These are phyloP conservation scores for Claviceps fusiformis DNA, from an alignment of 2,329 filamentous ascomycete species.

Conservation along the genomic window DNA sequence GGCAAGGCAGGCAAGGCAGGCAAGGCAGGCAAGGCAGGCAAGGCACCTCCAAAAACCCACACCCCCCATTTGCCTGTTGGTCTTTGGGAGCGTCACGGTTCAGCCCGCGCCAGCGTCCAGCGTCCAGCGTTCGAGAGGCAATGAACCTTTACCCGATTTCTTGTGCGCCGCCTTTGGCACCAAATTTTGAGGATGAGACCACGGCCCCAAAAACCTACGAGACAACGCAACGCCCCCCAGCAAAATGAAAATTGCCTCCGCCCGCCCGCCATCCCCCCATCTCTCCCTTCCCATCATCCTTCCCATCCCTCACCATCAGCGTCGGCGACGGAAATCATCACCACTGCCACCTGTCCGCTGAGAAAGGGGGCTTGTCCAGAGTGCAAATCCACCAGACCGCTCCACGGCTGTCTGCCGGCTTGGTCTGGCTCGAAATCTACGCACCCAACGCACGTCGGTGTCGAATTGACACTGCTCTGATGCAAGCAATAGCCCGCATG, in stretches of 20 bases:
- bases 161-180: conserved; percentile 26
- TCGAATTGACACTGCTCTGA: conserved; percentile 10
- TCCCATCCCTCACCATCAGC: conserved; percentile 11
- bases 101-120: conserved; percentile 10
- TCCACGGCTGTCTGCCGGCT: conserved; percentile 17
- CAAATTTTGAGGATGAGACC: conserved; percentile 27
- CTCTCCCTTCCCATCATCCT: conserved; percentile 9
- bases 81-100: conserved; percentile 14
- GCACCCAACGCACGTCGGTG: not conserved
- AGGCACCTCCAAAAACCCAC: conserved; percentile 6
- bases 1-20: too few relatives aligned
- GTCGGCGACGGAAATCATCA: conserved; percentile 16
- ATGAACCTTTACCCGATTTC: conserved; percentile 21
- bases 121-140: conserved; percentile 7
- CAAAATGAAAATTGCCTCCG: conserved; percentile 18
- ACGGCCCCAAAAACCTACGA: conserved; percentile 24
- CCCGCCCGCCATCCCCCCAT: conserved; percentile 13
- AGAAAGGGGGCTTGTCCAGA: not conserved
- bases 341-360: conserved; percentile 6
- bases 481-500: conserved; percentile 6
- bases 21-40: not conserved
- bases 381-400: conserved; percentile 8
- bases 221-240: conserved; percentile 19
- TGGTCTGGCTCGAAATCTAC: conserved; percentile 14
- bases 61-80: conserved; percentile 9